Evolutionary conservation across 2,329 filamentous ascomycete species (phyloP).

Genomic region (Phaeosphaeriaceae sp.): DNA sequence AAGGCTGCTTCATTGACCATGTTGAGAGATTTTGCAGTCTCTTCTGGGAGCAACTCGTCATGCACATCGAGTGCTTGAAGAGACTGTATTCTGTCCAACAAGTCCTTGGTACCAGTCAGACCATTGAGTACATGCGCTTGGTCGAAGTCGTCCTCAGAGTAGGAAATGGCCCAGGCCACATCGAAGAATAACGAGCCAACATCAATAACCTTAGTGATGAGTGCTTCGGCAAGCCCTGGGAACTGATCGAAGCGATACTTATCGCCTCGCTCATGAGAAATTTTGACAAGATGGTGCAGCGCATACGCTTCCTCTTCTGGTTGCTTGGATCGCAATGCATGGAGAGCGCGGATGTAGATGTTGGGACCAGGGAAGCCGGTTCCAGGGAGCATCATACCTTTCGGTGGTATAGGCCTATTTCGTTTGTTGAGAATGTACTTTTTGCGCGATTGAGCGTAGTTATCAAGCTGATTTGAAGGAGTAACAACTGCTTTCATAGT

Average conservation of each 20-base stretch:
- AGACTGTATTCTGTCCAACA: conserved; percentile 73
- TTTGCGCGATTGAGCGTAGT: conserved; percentile 67
- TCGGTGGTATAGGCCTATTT: conserved; percentile 46
- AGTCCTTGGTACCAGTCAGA: conserved; percentile 70
- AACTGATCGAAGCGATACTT: conserved; percentile 96
- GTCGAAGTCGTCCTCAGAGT: conserved; percentile 59
- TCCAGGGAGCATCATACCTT: conserved; percentile 66
- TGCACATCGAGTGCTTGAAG: conserved; percentile 66
- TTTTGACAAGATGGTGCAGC: conserved; percentile 90
- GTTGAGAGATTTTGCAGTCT: conserved; percentile 73
- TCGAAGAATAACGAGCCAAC: conserved; percentile 81
- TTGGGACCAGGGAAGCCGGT: conserved; percentile 78
- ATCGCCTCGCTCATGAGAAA: conserved; percentile 91
- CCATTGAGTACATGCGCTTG: conserved; percentile 65
- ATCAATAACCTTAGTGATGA: conserved; percentile 83
- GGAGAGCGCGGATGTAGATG: conserved; percentile 87
- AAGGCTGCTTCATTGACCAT: conserved; percentile 85
- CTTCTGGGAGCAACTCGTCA: conserved; percentile 72
- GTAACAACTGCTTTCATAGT: conserved; percentile 76
- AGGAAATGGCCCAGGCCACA: conserved; percentile 80
- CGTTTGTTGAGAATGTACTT: conserved; percentile 56
- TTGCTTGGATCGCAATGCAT: conserved; percentile 80
- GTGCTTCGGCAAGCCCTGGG: conserved; percentile 82
- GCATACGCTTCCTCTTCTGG: conserved; percentile 89
- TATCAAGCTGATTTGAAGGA: conserved; percentile 73